Evolutionary conservation across 306 rosid genomes (phyloP).

Genomic region (Cicer pinnatifidum): DNA sequence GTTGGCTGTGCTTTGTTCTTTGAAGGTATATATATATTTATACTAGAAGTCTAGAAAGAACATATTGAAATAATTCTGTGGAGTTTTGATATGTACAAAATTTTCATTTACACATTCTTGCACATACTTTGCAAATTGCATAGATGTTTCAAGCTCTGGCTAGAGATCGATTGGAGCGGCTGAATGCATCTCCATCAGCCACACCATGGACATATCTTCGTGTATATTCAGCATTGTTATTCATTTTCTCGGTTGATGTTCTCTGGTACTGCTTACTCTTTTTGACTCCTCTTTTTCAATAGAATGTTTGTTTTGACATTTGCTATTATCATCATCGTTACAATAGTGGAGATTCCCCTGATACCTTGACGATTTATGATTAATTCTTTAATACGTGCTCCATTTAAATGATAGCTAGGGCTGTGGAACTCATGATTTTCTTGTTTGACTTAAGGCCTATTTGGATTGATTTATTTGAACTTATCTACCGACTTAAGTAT

Average conservation of each 20-base stretch:
- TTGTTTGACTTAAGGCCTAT: background rate
- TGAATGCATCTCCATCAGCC: constrained; percentile 98
- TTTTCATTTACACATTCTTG: constrained; percentile 35
- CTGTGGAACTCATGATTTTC: constrained; percentile 19
- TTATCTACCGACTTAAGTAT: no score
- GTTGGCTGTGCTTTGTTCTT: constrained; percentile 85
- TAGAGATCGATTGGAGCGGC: constrained; percentile 87
- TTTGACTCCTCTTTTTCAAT: constrained; percentile 9
- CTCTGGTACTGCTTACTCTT: constrained; percentile 65
- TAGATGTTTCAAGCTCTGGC: constrained; percentile 99
- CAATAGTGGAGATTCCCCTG: constrained; percentile 27
- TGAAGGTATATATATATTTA: constrained; percentile 72
- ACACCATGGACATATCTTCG: constrained; percentile 89
- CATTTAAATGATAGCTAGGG: constrained; percentile 14
- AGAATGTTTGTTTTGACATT: constrained; percentile 13
- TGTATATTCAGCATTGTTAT: constrained; percentile 82
- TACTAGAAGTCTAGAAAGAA: constrained; percentile 26
- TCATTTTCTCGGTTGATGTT: constrained; percentile 76
- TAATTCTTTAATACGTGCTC: background rate
- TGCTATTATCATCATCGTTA: background rate
- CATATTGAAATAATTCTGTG: constrained; percentile 18
- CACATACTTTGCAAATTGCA: constrained; percentile 40
- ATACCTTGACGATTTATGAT: background rate
- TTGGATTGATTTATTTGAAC: no score
- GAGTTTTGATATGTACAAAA: constrained; percentile 28